phyloP scores from a whole-genome alignment of 225 moss, liverwort and hornwort species.

The Marchantia polymorpha region DNA sequence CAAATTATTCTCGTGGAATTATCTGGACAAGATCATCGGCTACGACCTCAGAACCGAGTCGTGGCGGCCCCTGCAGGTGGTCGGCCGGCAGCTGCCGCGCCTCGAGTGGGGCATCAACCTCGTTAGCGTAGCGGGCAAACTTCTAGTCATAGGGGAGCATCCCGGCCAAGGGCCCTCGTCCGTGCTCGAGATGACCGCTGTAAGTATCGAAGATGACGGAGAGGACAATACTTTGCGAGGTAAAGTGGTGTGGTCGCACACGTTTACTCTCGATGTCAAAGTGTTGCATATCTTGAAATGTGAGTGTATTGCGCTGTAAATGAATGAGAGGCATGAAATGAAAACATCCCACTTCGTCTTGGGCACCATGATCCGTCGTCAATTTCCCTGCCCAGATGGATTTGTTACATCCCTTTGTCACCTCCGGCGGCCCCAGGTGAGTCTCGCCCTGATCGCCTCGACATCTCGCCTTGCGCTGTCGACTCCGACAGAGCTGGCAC shows the following conservation, averaged over 20 bases:
- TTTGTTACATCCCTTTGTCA: too few relatives aligned
- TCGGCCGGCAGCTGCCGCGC: slow-evolving; percentile 26
- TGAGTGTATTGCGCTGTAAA: slow-evolving; percentile 21
- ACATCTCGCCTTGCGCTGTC: too few relatives aligned
- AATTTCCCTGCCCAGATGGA: too few relatives aligned
- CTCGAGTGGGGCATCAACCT: slow-evolving; percentile 32
- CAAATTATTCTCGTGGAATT: slow-evolving; percentile 35
- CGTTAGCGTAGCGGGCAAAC: slow-evolving; percentile 29
- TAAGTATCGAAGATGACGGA: slow-evolving; percentile 32
- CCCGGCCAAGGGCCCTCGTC: slow-evolving; percentile 16
- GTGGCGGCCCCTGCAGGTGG: slow-evolving; percentile 30
- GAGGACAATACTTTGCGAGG: slow-evolving; percentile 25
- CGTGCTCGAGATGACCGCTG: slow-evolving; percentile 24
- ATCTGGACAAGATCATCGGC: slow-evolving; percentile 31
- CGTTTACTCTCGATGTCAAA: slow-evolving; percentile 14
- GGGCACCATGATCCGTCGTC: too few relatives aligned
- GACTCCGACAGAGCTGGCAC: too few relatives aligned
- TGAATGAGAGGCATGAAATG: slow-evolving; percentile 7
- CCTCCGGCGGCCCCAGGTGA: too few relatives aligned
- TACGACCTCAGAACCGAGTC: slow-evolving; percentile 31
- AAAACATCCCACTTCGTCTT: neutral
- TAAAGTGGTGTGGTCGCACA: slow-evolving; percentile 35
- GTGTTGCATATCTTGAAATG: slow-evolving; percentile 14
- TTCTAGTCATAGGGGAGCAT: slow-evolving; percentile 35
- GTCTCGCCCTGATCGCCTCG: too few relatives aligned